Percentiles rank a stretch among this genome's conserved stretches.
phyloP scores from a whole-genome alignment of 2,329 filamentous ascomycete species.

The Didymella glomerata region DNA sequence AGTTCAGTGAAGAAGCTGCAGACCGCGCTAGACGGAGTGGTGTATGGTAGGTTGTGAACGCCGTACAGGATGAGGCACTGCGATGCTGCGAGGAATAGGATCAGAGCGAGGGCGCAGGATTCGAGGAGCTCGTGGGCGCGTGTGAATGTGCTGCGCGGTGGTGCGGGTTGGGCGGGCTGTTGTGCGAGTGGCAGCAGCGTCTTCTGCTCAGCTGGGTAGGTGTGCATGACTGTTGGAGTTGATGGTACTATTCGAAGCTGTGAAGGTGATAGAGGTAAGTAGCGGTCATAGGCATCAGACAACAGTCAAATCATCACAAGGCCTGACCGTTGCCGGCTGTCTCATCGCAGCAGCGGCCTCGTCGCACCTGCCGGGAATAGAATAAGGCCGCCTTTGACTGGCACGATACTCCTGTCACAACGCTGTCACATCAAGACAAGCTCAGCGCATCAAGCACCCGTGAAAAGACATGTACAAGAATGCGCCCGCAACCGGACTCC shows the following conservation, averaged over 20 bases:
- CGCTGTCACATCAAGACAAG: neutral
- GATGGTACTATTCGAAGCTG: too few relatives aligned
- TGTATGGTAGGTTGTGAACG: constrained; percentile 13
- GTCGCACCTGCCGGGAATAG: constrained; percentile 1
- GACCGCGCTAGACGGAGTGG: constrained; percentile 2
- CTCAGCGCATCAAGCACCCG: neutral
- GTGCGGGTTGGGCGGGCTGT: neutral
- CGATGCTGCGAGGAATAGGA: constrained; percentile 24
- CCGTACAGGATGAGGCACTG: constrained; percentile 32
- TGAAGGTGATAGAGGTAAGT: too few relatives aligned
- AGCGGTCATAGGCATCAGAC: neutral
- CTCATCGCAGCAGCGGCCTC: constrained; percentile 5
- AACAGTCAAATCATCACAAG: neutral
- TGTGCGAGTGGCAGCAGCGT: constrained; percentile 15
- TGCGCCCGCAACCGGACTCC: constrained; percentile 1
- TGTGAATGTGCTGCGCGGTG: constrained; percentile 3
- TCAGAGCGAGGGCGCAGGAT: constrained; percentile 11
- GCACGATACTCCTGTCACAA: neutral
- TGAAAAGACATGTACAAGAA: too few relatives aligned
- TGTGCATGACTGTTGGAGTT: constrained; percentile 1
- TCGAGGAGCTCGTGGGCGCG: neutral
- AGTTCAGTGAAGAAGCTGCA: constrained; percentile 25
- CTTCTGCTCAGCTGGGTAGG: constrained; percentile 9
- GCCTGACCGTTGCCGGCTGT: constrained; percentile 7
- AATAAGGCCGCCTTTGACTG: neutral